Evolutionary conservation across 257 asterid genomes (phyloP).

Genomic region (Leonotis leonurus): DNA sequence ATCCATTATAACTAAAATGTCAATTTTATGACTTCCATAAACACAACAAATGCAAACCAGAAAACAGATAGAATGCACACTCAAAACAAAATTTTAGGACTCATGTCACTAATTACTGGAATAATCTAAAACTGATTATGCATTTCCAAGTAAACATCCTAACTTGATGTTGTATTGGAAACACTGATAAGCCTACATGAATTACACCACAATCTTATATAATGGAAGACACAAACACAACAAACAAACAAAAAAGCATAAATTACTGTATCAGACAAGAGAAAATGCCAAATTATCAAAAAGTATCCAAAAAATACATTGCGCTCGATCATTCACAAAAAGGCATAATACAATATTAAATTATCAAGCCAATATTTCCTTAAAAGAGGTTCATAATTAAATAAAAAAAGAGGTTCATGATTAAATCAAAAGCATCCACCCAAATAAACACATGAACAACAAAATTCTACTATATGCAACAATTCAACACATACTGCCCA

Average conservation of each 20-base stretch:
- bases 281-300: too few species aligned
- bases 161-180: too few species aligned
- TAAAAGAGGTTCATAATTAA: too few species aligned
- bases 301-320: too few species aligned
- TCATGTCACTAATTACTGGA: background rate
- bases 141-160: background rate
- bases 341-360: background rate
- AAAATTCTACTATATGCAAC: background rate
- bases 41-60: background rate
- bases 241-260: too few species aligned
- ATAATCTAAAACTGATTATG: background rate
- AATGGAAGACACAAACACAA: too few species aligned
- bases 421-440: background rate
- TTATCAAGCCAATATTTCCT: background rate
- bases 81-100: background rate
- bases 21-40: conserved; percentile 8
- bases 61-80: background rate
- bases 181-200: background rate
- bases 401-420: background rate
- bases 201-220: too few species aligned
- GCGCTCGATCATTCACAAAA: too few species aligned
- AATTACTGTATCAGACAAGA: too few species aligned
- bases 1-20: conserved; percentile 13
- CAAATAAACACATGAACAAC: background rate
- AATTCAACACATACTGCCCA: conserved; percentile 43